Evolutionary conservation across 352 stramenopile species (phyloP).

Genomic region (Phytophthora cryptogea): DNA sequence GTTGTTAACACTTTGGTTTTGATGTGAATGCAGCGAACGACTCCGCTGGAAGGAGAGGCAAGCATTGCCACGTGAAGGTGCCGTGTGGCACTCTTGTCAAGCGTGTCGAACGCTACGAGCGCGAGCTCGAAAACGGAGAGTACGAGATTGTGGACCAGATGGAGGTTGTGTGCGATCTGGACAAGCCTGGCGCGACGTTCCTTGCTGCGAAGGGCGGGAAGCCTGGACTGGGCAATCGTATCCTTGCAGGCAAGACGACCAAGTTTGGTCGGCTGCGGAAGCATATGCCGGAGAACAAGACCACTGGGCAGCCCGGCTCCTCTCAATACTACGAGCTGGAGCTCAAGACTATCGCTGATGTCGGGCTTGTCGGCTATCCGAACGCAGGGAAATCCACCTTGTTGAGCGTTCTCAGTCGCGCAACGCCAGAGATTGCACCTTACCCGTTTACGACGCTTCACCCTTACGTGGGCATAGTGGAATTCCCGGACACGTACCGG

Average conservation of each 20-base stretch:
- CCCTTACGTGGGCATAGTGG: slow-evolving; percentile 94
- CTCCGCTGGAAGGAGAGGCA: slow-evolving; percentile 72
- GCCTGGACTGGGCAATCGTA: slow-evolving; percentile 84
- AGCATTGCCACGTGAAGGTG: slow-evolving; percentile 82
- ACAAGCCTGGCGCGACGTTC: slow-evolving; percentile 70
- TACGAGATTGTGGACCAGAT: slow-evolving; percentile 85
- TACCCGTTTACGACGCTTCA: slow-evolving; percentile 99
- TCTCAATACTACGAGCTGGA: slow-evolving; percentile 97
- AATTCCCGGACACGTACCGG: slow-evolving; percentile 94
- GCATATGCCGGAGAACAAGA: slow-evolving; percentile 84
- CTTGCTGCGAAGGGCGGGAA: slow-evolving; percentile 81
- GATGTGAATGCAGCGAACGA: slow-evolving; percentile 64
- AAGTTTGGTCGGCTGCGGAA: slow-evolving; percentile 83
- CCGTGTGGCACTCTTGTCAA: slow-evolving; percentile 89
- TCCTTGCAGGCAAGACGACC: slow-evolving; percentile 82
- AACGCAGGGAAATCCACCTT: slow-evolving; percentile 99
- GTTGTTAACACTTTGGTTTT: slow-evolving; percentile 7
- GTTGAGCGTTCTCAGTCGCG: slow-evolving; percentile 92
- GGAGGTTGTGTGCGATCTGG: slow-evolving; percentile 77
- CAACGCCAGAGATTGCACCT: slow-evolving; percentile 94
- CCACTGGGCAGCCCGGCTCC: slow-evolving; percentile 88
- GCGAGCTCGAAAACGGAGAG: slow-evolving; percentile 74
- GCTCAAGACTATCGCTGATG: slow-evolving; percentile 98
- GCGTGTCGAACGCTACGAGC: slow-evolving; percentile 80
- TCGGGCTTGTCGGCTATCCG: slow-evolving; percentile 98